These are phyloP conservation scores for Hibiscus syriacus DNA, from an alignment of 345 rosid species.

Conservation along the genomic window DNA sequence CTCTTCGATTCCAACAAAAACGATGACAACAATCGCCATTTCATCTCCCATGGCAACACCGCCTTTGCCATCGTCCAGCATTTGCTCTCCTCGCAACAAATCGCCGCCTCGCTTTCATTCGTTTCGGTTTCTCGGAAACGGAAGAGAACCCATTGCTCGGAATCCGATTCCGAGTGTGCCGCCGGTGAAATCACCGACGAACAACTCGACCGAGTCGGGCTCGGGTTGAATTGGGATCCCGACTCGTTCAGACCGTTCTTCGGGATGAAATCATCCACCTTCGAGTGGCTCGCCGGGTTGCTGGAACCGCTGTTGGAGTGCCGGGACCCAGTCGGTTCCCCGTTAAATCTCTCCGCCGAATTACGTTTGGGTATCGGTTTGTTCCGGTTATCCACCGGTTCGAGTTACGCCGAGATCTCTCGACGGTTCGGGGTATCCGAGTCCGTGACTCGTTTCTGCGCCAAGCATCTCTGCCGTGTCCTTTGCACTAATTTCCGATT, in stretches of 20 bases:
- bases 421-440: conserved; percentile 45
- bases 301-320: conserved; percentile 66
- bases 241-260: conserved; percentile 40
- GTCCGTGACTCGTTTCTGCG: conserved; percentile 52
- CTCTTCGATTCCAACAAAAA: conserved; percentile 21
- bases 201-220: conserved; percentile 10
- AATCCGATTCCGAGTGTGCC: conserved; percentile 25
- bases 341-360: conserved; percentile 49
- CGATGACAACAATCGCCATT: not conserved
- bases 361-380: conserved; percentile 57
- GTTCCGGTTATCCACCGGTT: conserved; percentile 45
- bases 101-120: conserved; percentile 31
- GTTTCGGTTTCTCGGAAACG: conserved; percentile 39
- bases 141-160: conserved; percentile 36
- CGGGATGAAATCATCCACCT: conserved; percentile 49
- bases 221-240: conserved; percentile 23
- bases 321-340: conserved; percentile 57
- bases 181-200: conserved; percentile 5
- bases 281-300: conserved; percentile 60
- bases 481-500: conserved; percentile 67
- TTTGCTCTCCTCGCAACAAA: conserved; percentile 34
- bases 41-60: conserved; percentile 8
- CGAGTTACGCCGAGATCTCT: conserved; percentile 40
- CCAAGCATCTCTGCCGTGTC: conserved; percentile 56
- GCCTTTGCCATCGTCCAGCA: conserved; percentile 34